Percentiles rank a stretch among this genome's conserved stretches.
phyloP scores from a whole-genome alignment of 805 yeast species.

The Ogataea haglerorum region DNA sequence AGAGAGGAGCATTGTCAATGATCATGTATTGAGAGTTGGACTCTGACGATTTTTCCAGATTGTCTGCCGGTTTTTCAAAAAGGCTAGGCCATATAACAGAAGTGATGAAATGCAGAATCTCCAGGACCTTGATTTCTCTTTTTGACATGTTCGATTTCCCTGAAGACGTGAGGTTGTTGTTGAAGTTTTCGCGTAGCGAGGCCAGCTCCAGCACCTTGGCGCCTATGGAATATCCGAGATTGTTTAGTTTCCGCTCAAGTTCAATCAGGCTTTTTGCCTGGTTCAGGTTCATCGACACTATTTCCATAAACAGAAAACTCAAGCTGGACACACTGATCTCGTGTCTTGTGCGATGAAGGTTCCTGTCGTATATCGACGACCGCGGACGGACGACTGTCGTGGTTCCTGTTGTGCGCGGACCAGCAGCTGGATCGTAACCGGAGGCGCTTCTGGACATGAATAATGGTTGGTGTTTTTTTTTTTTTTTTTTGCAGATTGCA shows the following conservation, averaged over 20 bases:
- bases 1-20: constrained; percentile 67
- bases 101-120: constrained; percentile 73
- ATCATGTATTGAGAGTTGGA: constrained; percentile 73
- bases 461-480: background rate
- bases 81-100: constrained; percentile 68
- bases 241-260: constrained; percentile 55
- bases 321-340: constrained; percentile 68
- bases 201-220: constrained; percentile 65
- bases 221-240: constrained; percentile 77
- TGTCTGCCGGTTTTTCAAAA: constrained; percentile 69
- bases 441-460: constrained; percentile 20
- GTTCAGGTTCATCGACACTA: constrained; percentile 61
- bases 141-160: constrained; percentile 65
- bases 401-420: constrained; percentile 29
- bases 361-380: constrained; percentile 61
- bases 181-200: constrained; percentile 61
- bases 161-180: constrained; percentile 35
- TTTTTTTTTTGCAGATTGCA: background rate
- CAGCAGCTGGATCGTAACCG: constrained; percentile 30
- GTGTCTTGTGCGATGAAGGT: constrained; percentile 57
- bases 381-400: constrained; percentile 6
- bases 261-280: constrained; percentile 67
- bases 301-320: constrained; percentile 66
- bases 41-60: constrained; percentile 42
- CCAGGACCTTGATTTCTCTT: constrained; percentile 66